A percentile compares a stretch with the other conserved stretches of the same genome.
Evolutionary conservation across 2,329 filamentous ascomycete species (phyloP).

Genomic region (Calonectria leucothoes): DNA sequence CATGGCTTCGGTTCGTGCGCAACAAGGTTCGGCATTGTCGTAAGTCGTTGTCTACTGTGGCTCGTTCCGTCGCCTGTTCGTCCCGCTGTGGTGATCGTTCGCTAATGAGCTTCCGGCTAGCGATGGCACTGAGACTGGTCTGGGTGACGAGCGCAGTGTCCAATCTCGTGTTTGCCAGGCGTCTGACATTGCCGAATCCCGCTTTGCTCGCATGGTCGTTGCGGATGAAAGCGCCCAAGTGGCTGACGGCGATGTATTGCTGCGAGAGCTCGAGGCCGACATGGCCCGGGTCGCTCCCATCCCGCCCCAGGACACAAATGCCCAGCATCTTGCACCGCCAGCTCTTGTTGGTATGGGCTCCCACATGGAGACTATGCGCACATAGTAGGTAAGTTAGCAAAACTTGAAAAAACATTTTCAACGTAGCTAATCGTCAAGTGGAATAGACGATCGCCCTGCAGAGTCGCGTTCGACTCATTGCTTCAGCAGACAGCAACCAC

Average conservation of each 20-base stretch:
- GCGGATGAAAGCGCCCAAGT: not conserved
- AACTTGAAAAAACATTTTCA: no score
- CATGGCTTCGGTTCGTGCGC: slow-evolving; percentile 14
- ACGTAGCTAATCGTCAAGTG: not conserved
- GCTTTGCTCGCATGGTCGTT: slow-evolving; percentile 10
- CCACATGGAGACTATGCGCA: not conserved
- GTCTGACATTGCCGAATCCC: slow-evolving; percentile 5
- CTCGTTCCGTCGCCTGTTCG: not conserved
- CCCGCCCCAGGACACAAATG: not conserved
- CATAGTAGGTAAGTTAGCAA: not conserved
- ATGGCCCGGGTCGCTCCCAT: not conserved
- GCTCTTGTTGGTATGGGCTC: not conserved
- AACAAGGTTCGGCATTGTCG: slow-evolving; percentile 14
- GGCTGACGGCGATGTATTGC: not conserved
- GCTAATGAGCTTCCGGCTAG: not conserved
- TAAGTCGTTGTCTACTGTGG: not conserved
- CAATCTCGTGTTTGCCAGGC: not conserved
- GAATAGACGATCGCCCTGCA: no score
- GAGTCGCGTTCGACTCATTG: not conserved
- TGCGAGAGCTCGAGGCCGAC: not conserved
- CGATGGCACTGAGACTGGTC: not conserved
- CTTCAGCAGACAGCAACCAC: not conserved
- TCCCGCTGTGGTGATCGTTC: not conserved
- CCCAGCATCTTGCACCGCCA: no score
- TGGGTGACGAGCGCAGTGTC: not conserved